A percentile compares a stretch with the other conserved stretches of the same genome.
Evolutionary conservation across 805 yeast species (phyloP).

Genomic region (Metschnikowia hibisci): DNA sequence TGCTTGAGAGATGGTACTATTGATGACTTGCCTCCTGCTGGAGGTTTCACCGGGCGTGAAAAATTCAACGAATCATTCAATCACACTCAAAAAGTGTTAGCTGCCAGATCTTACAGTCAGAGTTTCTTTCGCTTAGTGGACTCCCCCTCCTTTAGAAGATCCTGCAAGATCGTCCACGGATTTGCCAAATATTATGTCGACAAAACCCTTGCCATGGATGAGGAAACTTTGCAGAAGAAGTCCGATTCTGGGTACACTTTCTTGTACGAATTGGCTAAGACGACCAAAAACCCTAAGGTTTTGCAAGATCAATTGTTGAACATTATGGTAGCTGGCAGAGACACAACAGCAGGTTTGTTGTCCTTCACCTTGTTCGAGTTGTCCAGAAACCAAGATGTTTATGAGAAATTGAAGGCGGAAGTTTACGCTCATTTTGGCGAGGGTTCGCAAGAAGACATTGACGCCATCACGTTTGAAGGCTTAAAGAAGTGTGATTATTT

Average conservation of each 20-base stretch:
- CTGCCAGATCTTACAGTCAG: constrained; percentile 33
- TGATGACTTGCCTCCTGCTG: constrained; percentile 20
- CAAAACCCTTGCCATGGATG: constrained; percentile 16
- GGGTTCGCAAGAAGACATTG: constrained; percentile 27
- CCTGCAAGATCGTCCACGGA: constrained; percentile 25
- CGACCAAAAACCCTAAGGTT: constrained; percentile 32
- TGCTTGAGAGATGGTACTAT: constrained; percentile 29
- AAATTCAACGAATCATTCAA: constrained; percentile 35
- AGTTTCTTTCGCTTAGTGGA: constrained; percentile 26
- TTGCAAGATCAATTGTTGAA: constrained; percentile 39
- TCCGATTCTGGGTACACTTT: constrained; percentile 28
- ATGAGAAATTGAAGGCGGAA: constrained; percentile 29
- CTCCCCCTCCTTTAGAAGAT: constrained; percentile 26
- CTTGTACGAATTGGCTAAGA: constrained; percentile 37
- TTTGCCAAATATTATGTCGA: constrained; percentile 18
- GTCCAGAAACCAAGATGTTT: constrained; percentile 32
- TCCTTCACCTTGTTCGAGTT: constrained; percentile 34
- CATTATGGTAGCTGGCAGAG: constrained; percentile 41
- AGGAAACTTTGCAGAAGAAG: constrained; percentile 14
- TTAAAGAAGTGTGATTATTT: constrained; percentile 38
- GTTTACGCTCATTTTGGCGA: constrained; percentile 29
- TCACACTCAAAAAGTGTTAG: constrained; percentile 27
- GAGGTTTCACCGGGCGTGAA: constrained; percentile 28
- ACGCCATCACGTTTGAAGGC: constrained; percentile 34
- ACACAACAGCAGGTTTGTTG: constrained; percentile 40